Evolutionary conservation across 2,329 filamentous ascomycete species (phyloP), one percentile per base, ranked within the genome.

Genomic region (Neonectria punicea): DNA sequence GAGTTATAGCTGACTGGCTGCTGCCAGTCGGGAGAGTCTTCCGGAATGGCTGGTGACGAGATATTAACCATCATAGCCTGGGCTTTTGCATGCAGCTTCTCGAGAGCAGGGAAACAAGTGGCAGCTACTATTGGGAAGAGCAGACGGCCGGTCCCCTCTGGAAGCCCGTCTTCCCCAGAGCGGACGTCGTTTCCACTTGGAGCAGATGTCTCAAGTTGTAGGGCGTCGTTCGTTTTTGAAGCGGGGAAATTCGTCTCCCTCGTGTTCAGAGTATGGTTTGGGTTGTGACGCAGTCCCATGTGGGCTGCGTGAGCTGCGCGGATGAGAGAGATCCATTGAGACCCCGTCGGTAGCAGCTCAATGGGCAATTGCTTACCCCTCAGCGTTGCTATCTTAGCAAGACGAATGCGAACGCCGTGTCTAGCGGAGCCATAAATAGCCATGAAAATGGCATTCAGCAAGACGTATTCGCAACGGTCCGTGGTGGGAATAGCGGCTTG

Each of bases 401-500:
- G 66, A 20, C 73, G 73, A 2, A 82, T 78, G 1, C 80, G 76
- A 9, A 79, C 68, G 13, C 69, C 73, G 41, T 83, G 80, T 41
- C 75, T 81, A 0, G 76, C 79, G 0, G 77, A 80, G 0, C 75
- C 79, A 18, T 82, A 82, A 25, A 83, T 73, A 4, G 80, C 79
- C 81, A 83, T 83, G 10, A 83, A 65, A 0, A 80, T 77, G 0
- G 80, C 79, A 55, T 81, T 71, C 0, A 70, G 67, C 2, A 73
- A 44, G 3, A 73, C 67, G 4, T 65, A 65, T 2, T 67, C 69
- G 18, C 80, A 81, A 1, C 74, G 70, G 13, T 75, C 70, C 4
- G 70, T 61, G 2, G 73, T 68, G 0, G 65, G 63, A 3, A 82
- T 76, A 0, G 75, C 71, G 1, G 70, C 75, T 51, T 80, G 80